Evolutionary conservation across 495 filamentous ascomycete genomes (phyloP), one percentile per base, ranked within the genome.

Genomic region (Penicillium roqueforti): DNA sequence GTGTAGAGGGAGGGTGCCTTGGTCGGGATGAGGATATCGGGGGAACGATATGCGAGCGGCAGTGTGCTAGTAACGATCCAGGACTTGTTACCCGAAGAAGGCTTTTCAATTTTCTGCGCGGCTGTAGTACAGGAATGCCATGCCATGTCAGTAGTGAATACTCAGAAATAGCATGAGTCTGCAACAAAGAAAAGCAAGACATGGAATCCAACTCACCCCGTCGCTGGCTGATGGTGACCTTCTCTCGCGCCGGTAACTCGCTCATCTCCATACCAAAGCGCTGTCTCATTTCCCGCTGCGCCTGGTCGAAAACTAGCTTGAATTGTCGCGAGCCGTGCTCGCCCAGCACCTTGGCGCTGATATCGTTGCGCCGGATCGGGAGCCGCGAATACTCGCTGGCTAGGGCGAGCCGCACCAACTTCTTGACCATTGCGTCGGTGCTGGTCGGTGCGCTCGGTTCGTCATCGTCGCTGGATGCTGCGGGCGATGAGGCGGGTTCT

Each of bases 231-330:
- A 95, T 65, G 13, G 85, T 88, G 13, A 83, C 75, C 70, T 92
- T 95, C 68, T 97, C 93, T 60, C 76, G 82, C 19, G 75, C 73
- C 0, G 92, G 92, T 49, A 96, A 74, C 69, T 95, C 91, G 1
- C 77, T 74, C 79, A 97, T 81, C 67, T 91, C 81, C 88, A 96
- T 93, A 4, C 92, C 92, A 64, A 95, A 96, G 7, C 78, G 75
- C 3, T 62, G 69, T 22, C 76, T 70, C 26, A 97, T 71, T 54
- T 83, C 76, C 16, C 71, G 72, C 68, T 92, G 89, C 22, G 88
- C 83, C 19, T 68, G 72, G 1, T 81, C 82, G 58, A 91, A 91
- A 3, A 91, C 80, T 8, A 65, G 64, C 62, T 84, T 88, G 63
- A 91, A 92, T 50, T 82, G 76, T 3, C 83, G 51, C 14, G 66